Evolutionary conservation across 148 eudicot genomes (phyloP).

Genomic region (Fagopyrum homotropicum): DNA sequence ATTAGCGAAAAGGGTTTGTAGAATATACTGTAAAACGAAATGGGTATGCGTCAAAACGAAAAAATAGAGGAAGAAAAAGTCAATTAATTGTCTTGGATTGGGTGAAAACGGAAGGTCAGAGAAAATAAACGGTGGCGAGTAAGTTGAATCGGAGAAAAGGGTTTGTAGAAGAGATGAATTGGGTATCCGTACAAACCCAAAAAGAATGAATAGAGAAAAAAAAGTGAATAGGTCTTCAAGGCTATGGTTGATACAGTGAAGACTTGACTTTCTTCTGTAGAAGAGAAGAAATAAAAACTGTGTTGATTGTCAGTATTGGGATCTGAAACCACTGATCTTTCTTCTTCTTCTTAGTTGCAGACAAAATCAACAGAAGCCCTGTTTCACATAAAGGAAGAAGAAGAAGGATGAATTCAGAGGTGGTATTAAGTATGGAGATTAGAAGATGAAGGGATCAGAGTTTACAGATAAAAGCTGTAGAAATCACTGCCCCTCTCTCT

Average conservation of each 20-base stretch:
- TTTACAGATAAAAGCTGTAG: conserved; percentile 18
- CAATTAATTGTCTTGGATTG: neutral
- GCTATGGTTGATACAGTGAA: neutral
- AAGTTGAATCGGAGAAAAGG: neutral
- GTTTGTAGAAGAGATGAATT: neutral
- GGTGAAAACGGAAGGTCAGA: neutral
- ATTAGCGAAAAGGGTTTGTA: conserved; percentile 6
- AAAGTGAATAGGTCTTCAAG: neutral
- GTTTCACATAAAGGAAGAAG: neutral
- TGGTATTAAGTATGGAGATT: conserved; percentile 21
- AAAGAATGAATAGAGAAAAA: neutral
- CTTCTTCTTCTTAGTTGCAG: conserved; percentile 3
- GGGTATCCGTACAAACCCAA: neutral
- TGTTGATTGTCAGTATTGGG: neutral
- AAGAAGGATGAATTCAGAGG: neutral
- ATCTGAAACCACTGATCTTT: conserved; percentile 5
- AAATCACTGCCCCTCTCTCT: conserved; percentile 14
- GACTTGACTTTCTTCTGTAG: conserved; percentile 7
- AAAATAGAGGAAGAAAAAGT: neutral
- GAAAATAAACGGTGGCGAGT: neutral
- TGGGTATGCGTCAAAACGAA: neutral
- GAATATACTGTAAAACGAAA: neutral
- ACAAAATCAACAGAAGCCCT: neutral
- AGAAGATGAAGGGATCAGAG: neutral
- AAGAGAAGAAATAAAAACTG: neutral